Evolutionary conservation across 2,329 filamentous ascomycete species (phyloP).

Genomic region (Remersonia thermophila): DNA sequence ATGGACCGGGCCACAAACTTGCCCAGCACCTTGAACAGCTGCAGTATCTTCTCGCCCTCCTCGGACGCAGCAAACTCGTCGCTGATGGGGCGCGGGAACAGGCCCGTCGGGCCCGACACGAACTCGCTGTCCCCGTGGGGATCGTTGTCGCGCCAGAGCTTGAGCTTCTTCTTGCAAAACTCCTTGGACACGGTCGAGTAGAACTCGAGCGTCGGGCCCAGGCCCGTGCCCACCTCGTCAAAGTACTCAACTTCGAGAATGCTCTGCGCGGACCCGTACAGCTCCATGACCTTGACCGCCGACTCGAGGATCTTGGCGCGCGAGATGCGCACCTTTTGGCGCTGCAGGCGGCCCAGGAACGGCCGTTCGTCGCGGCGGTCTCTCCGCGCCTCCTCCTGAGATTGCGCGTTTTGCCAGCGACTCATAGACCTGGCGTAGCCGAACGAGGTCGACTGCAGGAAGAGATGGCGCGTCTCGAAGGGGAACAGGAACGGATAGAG

Average conservation of each 20-base stretch:
- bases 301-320: constrained; percentile 91
- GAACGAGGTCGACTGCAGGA: constrained; percentile 95
- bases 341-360: constrained; percentile 80
- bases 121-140: constrained; percentile 61
- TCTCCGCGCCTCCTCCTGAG: constrained; percentile 64
- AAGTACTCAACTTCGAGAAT: constrained; percentile 97
- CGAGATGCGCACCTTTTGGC: constrained; percentile 96
- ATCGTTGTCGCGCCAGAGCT: constrained; percentile 91
- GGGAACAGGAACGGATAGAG: constrained; percentile 95
- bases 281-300: constrained; percentile 95
- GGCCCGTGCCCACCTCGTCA: constrained; percentile 90
- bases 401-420: constrained; percentile 88
- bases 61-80: constrained; percentile 61
- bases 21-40: constrained; percentile 84
- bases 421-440: constrained; percentile 96
- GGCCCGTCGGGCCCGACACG: constrained; percentile 68
- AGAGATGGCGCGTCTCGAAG: constrained; percentile 92
- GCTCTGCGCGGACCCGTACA: constrained; percentile 93
- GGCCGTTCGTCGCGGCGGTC: constrained; percentile 83
- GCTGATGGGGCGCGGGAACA: constrained; percentile 87
- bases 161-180: constrained; percentile 93
- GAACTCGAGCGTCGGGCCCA: constrained; percentile 92
- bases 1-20: constrained; percentile 97
- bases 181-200: constrained; percentile 96
- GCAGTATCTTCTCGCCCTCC: constrained; percentile 75